Conservation (phyloP, 352 stramenopile genomes). For the Pythium periplocum region DNA sequence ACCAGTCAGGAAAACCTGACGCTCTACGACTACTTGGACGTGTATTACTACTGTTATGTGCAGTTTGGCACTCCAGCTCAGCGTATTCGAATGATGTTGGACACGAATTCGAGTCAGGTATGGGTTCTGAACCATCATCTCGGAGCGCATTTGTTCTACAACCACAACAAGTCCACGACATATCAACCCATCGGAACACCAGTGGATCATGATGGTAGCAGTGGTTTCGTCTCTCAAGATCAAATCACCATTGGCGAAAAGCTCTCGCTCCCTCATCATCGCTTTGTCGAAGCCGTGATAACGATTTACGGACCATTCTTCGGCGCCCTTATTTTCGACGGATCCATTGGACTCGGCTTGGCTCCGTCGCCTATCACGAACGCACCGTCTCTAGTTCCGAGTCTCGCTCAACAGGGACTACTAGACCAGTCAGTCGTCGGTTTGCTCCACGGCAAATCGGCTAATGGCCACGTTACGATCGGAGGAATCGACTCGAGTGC, state of each 20-base stretch:
- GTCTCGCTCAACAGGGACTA: slow-evolving; percentile 5
- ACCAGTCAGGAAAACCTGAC: too few species aligned
- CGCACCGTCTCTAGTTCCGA: slow-evolving; percentile 3
- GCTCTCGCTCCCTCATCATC: too few species aligned
- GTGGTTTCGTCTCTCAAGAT: slow-evolving; percentile 11
- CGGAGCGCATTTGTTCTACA: slow-evolving; percentile 6
- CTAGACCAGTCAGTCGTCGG: slow-evolving; percentile 6
- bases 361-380: neutral
- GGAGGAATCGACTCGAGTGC: slow-evolving; percentile 11
- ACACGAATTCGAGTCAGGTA: slow-evolving; percentile 2
- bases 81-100: slow-evolving; percentile 1
- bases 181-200: slow-evolving; percentile 13
- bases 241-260: slow-evolving; percentile 5
- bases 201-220: too few species aligned
- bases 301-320: too few species aligned
- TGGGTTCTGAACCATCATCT: slow-evolving; percentile 8
- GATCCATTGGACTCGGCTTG: slow-evolving; percentile 5
- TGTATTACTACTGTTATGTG: too few species aligned
- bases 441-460: neutral
- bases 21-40: too few species aligned
- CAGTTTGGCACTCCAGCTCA: slow-evolving; percentile 10
- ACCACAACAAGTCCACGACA: slow-evolving; percentile 13
- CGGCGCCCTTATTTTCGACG: slow-evolving; percentile 2
- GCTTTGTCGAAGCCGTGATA: too few species aligned
- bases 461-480: slow-evolving; percentile 7